Percentiles rank a stretch among this genome's conserved stretches.
Evolutionary conservation across 2,329 filamentous ascomycete genomes (phyloP).

Genomic region (Colletotrichum tamarilloi): DNA sequence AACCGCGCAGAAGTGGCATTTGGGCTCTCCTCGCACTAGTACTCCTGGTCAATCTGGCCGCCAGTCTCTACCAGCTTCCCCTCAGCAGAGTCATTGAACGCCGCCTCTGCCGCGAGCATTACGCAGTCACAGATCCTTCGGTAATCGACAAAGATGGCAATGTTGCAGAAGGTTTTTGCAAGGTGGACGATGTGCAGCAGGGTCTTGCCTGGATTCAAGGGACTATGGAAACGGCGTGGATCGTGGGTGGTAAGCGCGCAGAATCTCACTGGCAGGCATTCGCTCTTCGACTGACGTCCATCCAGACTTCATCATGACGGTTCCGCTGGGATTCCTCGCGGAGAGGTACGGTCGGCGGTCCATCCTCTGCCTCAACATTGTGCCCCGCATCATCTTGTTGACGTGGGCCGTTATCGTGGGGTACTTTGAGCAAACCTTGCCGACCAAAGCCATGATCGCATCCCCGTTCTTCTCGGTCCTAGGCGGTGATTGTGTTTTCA

Average conservation of each 20-base stretch:
- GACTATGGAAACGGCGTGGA: constrained; percentile 59
- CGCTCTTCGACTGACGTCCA: not conserved
- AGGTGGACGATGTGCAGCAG: constrained; percentile 62
- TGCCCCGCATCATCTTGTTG: constrained; percentile 53
- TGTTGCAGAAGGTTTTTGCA: constrained; percentile 64
- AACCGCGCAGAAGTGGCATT: constrained; percentile 29
- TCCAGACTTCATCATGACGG: constrained; percentile 60
- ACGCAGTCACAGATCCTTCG: constrained; percentile 51
- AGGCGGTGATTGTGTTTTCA: constrained; percentile 63
- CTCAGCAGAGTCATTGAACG: constrained; percentile 58
- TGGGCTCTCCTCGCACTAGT: constrained; percentile 52
- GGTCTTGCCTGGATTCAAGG: constrained; percentile 64
- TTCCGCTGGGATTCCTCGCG: constrained; percentile 58
- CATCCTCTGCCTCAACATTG: constrained; percentile 56
- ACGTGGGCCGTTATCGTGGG: constrained; percentile 53
- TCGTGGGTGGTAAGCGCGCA: constrained; percentile 54
- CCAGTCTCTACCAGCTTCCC: constrained; percentile 60
- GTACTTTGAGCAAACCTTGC: constrained; percentile 49
- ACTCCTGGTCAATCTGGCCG: constrained; percentile 58
- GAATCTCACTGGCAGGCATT: no score
- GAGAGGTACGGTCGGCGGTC: constrained; percentile 53
- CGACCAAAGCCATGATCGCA: constrained; percentile 51
- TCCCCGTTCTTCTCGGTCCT: constrained; percentile 57
- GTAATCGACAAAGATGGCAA: constrained; percentile 44
- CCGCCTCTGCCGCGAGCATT: constrained; percentile 62